Conservation (phyloP, 2,329 filamentous ascomycete genomes). For the Chrysoporthe deuterocubensis region DNA sequence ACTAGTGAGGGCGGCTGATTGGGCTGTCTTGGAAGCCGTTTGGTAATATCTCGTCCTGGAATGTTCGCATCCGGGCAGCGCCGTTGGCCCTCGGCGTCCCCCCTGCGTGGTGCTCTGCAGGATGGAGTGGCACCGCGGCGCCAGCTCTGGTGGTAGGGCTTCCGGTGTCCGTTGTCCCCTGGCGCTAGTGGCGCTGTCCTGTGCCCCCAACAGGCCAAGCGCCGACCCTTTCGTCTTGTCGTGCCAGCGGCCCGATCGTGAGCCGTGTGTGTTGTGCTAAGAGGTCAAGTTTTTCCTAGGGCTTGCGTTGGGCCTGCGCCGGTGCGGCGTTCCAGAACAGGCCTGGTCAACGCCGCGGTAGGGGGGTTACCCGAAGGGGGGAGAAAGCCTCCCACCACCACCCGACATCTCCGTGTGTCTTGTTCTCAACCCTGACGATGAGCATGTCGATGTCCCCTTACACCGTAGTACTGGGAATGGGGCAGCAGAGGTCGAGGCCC, state of each 20-base stretch:
- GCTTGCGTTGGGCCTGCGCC: background rate
- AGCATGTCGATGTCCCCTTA: too few species aligned
- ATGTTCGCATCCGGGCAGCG: constrained; percentile 2
- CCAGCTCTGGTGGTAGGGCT: background rate
- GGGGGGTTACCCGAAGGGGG: too few species aligned
- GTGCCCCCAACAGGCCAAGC: background rate
- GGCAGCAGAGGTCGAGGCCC: background rate
- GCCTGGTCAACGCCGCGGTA: background rate
- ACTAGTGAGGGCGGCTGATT: constrained; percentile 3
- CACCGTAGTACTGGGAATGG: too few species aligned
- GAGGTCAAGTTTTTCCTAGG: constrained; percentile 8
- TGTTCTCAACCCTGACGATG: too few species aligned
- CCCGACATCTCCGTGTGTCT: too few species aligned
- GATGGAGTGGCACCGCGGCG: too few species aligned
- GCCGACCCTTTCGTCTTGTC: background rate
- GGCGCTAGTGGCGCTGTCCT: constrained; percentile 5
- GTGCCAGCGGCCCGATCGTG: constrained; percentile 8
- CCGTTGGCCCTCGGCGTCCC: background rate
- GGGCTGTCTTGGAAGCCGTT: background rate
- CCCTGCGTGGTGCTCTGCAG: background rate
- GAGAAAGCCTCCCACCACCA: too few species aligned
- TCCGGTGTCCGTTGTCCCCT: background rate
- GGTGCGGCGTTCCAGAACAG: background rate
- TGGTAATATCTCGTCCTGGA: constrained; percentile 14
- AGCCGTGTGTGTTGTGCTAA: constrained; percentile 1